Evolutionary conservation across 139 green algal genomes (phyloP).

Genomic region (Chlamydomonas asymmetrica): DNA sequence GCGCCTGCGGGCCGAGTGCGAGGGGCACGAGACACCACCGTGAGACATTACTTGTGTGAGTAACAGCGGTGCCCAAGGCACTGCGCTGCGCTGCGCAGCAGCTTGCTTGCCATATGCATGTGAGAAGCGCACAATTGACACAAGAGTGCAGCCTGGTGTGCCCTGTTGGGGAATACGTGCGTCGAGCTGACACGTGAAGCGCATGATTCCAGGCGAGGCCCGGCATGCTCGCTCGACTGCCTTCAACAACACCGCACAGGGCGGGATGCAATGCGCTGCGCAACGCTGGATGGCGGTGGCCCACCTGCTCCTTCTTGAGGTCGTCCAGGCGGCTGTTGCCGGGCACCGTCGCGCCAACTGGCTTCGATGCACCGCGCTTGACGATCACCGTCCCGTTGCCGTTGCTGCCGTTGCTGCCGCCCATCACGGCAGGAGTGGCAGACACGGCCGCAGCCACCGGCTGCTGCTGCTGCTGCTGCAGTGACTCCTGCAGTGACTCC

Average conservation of each 20-base stretch:
- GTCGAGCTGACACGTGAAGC: too few species aligned
- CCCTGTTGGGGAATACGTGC: too few species aligned
- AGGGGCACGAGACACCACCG: too few species aligned
- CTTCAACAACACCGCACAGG: background rate
- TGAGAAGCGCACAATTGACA: background rate
- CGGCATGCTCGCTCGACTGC: too few species aligned
- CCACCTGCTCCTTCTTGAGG: conserved; percentile 33
- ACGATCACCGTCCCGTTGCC: background rate
- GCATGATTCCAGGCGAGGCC: too few species aligned
- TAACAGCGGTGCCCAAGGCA: too few species aligned
- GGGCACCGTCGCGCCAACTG: background rate
- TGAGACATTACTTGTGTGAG: too few species aligned
- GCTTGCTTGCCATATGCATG: too few species aligned
- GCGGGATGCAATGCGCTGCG: background rate
- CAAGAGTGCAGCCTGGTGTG: background rate
- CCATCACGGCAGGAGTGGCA: background rate
- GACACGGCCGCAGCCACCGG: background rate
- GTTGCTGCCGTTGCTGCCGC: background rate
- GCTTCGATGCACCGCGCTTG: background rate
- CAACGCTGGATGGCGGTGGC: background rate
- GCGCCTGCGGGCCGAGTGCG: conserved; percentile 28
- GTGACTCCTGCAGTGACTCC: background rate
- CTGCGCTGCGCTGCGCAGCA: too few species aligned
- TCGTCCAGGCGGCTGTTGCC: conserved; percentile 29
- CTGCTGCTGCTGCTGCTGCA: background rate